A percentile compares a stretch with the other conserved stretches of the same genome.
Evolutionary conservation across 2,329 filamentous ascomycete genomes (phyloP).

Genomic region (Ophiostoma ips): DNA sequence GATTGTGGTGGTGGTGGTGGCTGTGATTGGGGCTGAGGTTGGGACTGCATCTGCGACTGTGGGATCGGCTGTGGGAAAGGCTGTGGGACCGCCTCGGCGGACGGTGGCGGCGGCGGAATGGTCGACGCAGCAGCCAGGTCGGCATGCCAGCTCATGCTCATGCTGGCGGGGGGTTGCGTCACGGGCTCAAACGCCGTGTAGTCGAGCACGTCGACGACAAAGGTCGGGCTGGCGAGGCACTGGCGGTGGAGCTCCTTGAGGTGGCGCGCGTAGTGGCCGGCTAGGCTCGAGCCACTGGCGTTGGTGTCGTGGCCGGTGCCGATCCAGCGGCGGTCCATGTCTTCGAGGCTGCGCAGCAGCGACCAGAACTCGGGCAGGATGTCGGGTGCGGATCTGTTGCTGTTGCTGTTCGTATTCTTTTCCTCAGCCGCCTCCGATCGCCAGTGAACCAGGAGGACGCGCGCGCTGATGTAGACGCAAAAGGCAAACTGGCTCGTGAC

Average conservation of each 20-base stretch:
- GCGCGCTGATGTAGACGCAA: constrained; percentile 31
- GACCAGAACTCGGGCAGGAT: constrained; percentile 14
- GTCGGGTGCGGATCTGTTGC: not conserved
- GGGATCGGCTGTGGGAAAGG: not conserved
- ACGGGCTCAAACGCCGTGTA: constrained; percentile 1
- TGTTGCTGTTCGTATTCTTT: not conserved
- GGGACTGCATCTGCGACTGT: not conserved
- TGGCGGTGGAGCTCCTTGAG: constrained; percentile 4
- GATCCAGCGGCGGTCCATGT: constrained; percentile 11
- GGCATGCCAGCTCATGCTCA: not conserved
- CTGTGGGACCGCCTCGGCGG: not conserved
- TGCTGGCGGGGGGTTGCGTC: not conserved
- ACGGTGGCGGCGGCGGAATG: not conserved
- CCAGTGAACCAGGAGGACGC: constrained; percentile 21
- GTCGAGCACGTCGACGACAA: constrained; percentile 7
- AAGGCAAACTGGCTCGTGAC: constrained; percentile 29
- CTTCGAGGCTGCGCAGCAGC: constrained; percentile 9
- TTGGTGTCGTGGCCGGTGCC: not conserved
- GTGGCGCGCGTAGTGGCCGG: constrained; percentile 8
- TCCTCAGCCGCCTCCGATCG: not conserved
- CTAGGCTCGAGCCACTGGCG: not conserved
- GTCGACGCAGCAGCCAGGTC: not conserved
- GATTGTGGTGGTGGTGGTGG: not conserved
- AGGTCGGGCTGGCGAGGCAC: constrained; percentile 2
- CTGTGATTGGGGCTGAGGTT: not conserved